Percentiles rank a stretch among this genome's conserved stretches.
Evolutionary conservation across 75 land plant species (phyloP).

Genomic region (Picea sitchensis): DNA sequence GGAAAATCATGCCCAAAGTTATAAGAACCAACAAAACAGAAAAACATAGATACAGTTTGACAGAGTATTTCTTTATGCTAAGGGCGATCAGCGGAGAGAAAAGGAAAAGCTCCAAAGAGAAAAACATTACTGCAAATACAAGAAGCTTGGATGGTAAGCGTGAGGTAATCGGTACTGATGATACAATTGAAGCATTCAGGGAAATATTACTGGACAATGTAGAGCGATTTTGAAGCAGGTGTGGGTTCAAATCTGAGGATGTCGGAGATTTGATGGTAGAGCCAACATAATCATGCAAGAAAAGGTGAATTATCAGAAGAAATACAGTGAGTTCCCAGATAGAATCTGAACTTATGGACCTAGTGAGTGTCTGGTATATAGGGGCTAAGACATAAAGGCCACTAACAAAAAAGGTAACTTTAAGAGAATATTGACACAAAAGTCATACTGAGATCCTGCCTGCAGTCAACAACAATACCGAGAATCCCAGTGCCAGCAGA

Average conservation of each 20-base stretch:
- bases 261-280: constrained; percentile 59
- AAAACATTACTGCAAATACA: constrained; percentile 92
- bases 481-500: constrained; percentile 65
- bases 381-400: constrained; percentile 86
- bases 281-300: constrained; percentile 86
- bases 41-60: constrained; percentile 58
- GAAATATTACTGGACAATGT: constrained; percentile 69
- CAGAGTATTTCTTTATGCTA: constrained; percentile 77
- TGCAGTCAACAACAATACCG: constrained; percentile 50
- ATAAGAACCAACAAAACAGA: constrained; percentile 53
- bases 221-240: constrained; percentile 30
- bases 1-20: constrained; percentile 51
- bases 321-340: constrained; percentile 81
- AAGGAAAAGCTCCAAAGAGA: constrained; percentile 88
- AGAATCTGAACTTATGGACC: constrained; percentile 93
- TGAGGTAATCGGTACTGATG: constrained; percentile 91
- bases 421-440: constrained; percentile 40
- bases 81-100: constrained; percentile 76
- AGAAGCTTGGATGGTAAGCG: constrained; percentile 82
- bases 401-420: constrained; percentile 70
- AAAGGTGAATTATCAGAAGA: constrained; percentile 77
- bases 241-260: constrained; percentile 15
- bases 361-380: constrained; percentile 84
- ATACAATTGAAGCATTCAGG: constrained; percentile 87
- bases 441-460: constrained; percentile 42